These are phyloP conservation scores for Capsella bursapastoris DNA, from an alignment of 345 rosid species.

Conservation along the genomic window DNA sequence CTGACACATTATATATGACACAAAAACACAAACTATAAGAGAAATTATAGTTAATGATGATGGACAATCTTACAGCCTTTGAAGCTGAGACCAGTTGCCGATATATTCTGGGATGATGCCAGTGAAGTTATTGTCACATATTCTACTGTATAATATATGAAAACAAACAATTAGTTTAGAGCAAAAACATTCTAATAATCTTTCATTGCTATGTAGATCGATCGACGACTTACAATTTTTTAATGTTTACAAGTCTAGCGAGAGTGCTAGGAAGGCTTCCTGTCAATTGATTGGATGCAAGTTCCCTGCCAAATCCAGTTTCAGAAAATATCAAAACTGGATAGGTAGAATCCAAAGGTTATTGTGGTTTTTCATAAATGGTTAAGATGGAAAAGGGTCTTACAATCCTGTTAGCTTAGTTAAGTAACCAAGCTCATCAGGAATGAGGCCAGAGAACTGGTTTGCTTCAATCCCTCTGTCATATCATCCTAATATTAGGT, in stretches of 20 bases:
- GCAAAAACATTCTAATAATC: too few species aligned
- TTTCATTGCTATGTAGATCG: not conserved
- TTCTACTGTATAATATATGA: conserved; percentile 52
- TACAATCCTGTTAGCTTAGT: conserved; percentile 52
- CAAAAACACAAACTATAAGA: conserved; percentile 1
- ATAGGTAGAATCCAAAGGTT: too few species aligned
- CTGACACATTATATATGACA: not conserved
- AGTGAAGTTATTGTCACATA: conserved; percentile 70
- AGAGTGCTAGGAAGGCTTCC: conserved; percentile 50
- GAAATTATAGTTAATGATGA: not conserved
- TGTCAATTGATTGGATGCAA: conserved; percentile 47
- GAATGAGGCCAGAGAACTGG: conserved; percentile 55
- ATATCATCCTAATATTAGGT: not conserved
- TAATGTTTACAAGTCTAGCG: conserved; percentile 42
- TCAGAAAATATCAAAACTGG: too few species aligned
- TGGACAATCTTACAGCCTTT: conserved; percentile 58
- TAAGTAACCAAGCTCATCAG: conserved; percentile 56
- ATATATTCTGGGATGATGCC: conserved; percentile 68
- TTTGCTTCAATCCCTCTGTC: conserved; percentile 59
- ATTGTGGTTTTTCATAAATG: not conserved
- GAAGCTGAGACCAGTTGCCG: conserved; percentile 60
- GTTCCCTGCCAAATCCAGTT: conserved; percentile 35
- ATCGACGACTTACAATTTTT: conserved; percentile 21
- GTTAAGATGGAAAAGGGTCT: conserved; percentile 16
- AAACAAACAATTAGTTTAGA: not conserved